Evolutionary conservation across 2,329 filamentous ascomycete genomes (phyloP).

Genomic region (Fusarium pininemorale): DNA sequence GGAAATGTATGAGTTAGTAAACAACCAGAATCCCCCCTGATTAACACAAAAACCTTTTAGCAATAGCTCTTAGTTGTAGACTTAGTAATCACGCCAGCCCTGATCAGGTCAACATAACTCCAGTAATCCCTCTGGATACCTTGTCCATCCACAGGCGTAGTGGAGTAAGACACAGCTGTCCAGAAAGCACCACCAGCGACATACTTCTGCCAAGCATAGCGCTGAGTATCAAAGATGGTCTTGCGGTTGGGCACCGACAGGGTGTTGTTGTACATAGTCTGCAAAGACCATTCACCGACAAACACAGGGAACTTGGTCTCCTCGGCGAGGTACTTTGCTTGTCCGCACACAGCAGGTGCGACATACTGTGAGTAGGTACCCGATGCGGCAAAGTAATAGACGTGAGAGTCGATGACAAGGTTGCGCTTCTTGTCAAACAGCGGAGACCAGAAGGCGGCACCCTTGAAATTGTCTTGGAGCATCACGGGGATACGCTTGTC

Average conservation of each 20-base stretch:
- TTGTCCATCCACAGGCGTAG: neutral
- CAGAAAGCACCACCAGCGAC: neutral
- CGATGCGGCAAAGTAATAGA: neutral
- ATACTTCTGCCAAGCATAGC: neutral
- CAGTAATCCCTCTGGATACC: neutral
- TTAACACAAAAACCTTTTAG: neutral
- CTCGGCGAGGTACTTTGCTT: neutral
- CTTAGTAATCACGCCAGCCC: neutral
- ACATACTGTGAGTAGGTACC: neutral
- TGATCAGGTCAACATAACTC: neutral
- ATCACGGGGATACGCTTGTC: neutral
- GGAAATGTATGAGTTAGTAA: fast-evolving
- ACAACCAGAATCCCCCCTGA: fast-evolving
- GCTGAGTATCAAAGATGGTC: neutral
- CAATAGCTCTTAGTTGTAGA: neutral
- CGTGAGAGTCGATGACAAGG: neutral
- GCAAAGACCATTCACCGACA: neutral
- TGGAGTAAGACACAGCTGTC: neutral
- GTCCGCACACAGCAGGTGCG: neutral
- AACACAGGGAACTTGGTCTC: neutral
- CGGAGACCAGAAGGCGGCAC: neutral
- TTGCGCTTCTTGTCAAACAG: neutral
- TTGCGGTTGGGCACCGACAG: neutral
- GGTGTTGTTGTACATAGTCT: neutral
- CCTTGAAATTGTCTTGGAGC: neutral